Evolutionary conservation across 2,329 filamentous ascomycete species (phyloP).

Genomic region (Penicillium sumatraense): DNA sequence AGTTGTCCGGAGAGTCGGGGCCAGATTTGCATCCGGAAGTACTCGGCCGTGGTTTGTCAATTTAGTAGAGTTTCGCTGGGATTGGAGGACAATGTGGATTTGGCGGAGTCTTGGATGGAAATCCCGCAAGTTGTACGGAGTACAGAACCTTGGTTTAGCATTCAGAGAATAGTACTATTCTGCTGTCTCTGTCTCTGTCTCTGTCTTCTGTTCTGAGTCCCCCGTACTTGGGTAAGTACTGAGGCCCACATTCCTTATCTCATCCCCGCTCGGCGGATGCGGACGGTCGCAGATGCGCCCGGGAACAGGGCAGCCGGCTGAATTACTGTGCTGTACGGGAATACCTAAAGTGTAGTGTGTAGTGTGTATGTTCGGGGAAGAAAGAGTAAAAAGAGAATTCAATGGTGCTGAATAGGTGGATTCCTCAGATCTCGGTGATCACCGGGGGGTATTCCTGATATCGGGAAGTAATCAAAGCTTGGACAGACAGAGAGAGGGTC

Average conservation of each 20-base stretch:
- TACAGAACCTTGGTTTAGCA: too few relatives aligned
- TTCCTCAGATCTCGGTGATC: slow-evolving; percentile 15
- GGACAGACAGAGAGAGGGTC: neutral
- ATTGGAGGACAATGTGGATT: neutral
- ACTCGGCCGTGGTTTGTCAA: neutral
- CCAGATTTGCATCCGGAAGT: slow-evolving; percentile 22
- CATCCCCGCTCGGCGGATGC: neutral
- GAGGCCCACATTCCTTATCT: slow-evolving; percentile 12
- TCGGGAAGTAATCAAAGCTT: slow-evolving; percentile 16
- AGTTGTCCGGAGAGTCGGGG: slow-evolving; percentile 25
- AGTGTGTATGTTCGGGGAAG: neutral
- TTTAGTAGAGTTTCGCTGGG: slow-evolving; percentile 12
- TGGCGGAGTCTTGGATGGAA: neutral
- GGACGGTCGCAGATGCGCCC: slow-evolving; percentile 1
- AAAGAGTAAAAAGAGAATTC: neutral
- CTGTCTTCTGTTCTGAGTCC: too few relatives aligned
- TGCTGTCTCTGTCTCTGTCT: too few relatives aligned
- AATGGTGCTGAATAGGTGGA: slow-evolving; percentile 1
- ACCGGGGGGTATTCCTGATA: slow-evolving; percentile 6
- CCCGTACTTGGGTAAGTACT: neutral
- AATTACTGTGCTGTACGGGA: too few relatives aligned
- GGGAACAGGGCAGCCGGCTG: too few relatives aligned
- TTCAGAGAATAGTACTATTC: too few relatives aligned
- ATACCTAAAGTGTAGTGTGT: too few relatives aligned
- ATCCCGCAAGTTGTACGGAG: slow-evolving; percentile 2